A percentile compares a stretch with the other conserved stretches of the same genome.
phyloP scores from a whole-genome alignment of 768 basidiomycete species.

The Dendrothele bispora region DNA sequence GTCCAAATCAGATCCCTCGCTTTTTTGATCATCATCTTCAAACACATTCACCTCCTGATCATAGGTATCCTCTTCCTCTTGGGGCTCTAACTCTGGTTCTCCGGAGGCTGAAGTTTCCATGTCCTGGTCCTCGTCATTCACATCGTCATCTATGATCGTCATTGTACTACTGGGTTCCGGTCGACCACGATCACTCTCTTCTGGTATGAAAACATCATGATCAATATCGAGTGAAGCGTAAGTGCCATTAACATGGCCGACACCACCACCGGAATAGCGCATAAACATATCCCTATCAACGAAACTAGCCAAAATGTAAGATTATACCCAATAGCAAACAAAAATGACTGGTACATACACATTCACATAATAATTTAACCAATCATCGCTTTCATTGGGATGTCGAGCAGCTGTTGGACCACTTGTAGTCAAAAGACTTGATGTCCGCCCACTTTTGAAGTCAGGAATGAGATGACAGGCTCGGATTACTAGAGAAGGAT shows the following conservation, averaged over 20 bases:
- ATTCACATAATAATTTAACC: slow-evolving; percentile 32
- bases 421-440: slow-evolving; percentile 8
- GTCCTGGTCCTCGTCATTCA: too few species aligned
- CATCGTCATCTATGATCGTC: too few species aligned
- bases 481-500: slow-evolving; percentile 25
- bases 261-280: slow-evolving; percentile 12
- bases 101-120: too few species aligned
- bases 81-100: too few species aligned
- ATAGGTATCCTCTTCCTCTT: too few species aligned
- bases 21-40: too few species aligned
- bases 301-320: slow-evolving; percentile 6
- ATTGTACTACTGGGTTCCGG: too few species aligned
- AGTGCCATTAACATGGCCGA: slow-evolving; percentile 18
- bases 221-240: too few species aligned
- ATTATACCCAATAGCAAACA: background rate
- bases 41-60: too few species aligned
- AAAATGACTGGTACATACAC: slow-evolving; percentile 24
- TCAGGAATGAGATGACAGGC: slow-evolving; percentile 30
- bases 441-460: slow-evolving; percentile 23
- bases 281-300: slow-evolving; percentile 26
- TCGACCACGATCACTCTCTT: too few species aligned
- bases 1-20: too few species aligned
- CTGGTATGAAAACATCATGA: too few species aligned
- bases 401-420: slow-evolving; percentile 3
- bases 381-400: slow-evolving; percentile 19